Evolutionary conservation across 2,329 filamentous ascomycete genomes (phyloP).

Genomic region (Penicillium griseofulvum): DNA sequence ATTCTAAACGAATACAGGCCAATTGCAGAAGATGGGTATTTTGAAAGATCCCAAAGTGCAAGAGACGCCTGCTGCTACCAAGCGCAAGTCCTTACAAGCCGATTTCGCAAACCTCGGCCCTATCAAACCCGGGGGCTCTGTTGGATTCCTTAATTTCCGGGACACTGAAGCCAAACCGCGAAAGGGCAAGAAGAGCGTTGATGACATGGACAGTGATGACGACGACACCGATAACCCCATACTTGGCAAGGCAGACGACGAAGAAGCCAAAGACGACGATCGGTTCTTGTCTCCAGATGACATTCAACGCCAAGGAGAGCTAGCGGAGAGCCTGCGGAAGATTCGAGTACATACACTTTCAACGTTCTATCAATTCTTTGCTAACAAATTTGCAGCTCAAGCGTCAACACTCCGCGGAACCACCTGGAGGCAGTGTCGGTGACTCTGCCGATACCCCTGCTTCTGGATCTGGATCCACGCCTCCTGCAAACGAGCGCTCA

Average conservation of each 20-base stretch:
- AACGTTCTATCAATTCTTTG: not conserved
- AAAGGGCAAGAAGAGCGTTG: constrained; percentile 62
- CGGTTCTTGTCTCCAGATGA: constrained; percentile 59
- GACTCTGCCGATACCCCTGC: constrained; percentile 38
- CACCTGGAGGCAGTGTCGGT: constrained; percentile 39
- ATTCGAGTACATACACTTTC: constrained; percentile 55
- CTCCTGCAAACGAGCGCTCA: constrained; percentile 34
- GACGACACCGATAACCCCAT: constrained; percentile 63
- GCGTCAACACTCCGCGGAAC: constrained; percentile 63
- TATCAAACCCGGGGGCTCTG: constrained; percentile 79
- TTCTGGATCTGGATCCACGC: constrained; percentile 38
- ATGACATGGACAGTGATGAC: constrained; percentile 72
- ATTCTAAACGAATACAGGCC: constrained; percentile 56
- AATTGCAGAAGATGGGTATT: constrained; percentile 96
- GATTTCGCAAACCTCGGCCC: constrained; percentile 84
- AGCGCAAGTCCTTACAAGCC: constrained; percentile 76
- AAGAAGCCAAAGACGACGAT: constrained; percentile 50
- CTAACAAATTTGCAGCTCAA: constrained; percentile 53
- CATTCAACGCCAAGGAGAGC: constrained; percentile 57
- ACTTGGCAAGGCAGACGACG: constrained; percentile 63
- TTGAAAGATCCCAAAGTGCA: constrained; percentile 64
- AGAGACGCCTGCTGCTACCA: constrained; percentile 59
- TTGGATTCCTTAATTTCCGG: constrained; percentile 85
- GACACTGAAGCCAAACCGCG: constrained; percentile 57
- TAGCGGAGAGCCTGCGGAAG: constrained; percentile 63